Evolutionary conservation across 2,329 filamentous ascomycete species (phyloP), one percentile per base, ranked within the genome.

Genomic region (Sporothrix euskadiensis): DNA sequence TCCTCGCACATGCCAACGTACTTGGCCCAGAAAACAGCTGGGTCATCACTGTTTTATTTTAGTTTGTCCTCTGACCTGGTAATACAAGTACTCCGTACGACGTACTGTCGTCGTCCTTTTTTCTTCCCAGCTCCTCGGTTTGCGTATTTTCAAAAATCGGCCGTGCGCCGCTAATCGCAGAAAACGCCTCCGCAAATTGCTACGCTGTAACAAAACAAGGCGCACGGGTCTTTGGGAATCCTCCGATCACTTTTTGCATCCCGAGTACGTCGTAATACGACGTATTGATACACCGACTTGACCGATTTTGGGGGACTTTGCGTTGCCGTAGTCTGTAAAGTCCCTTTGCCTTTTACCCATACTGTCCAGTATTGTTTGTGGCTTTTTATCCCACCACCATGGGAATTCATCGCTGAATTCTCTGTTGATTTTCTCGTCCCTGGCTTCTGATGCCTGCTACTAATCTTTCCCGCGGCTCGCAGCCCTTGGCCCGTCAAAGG

Each of bases 161-260:
- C 59, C 35, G 39, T 44, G 59, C 59, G 10, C 59, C 35, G 59
- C 59, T 10, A 14, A 65, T 26, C 59, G 4, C 39, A 44, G 35
- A 32, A 57, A 32, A 32, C 30, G 14, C n/a, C 32, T 63, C 59
- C 59, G 59, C 59, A 41, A 41, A 63, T 22, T 63, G 59, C 59
- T n/a, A 63, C 59, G 14, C 32, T 63, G 59, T 12, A 35, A 41
- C 30, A 35, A 19, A 35, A 30, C 59, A 32, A 32, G 16, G 6
- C 19, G 32, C 59, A 63, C 59, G 59, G 59, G 59, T 61, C 57
- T 39, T 12, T n/a, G 10, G 16, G 16, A 61, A 4, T 59, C n/a
- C 39, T 26, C 59, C 59, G 39, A 14, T n/a, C 35, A 44, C 19
- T 47, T 44, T 44, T 44, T 44, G 12, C 9, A 6, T 1, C 9